Conservation (phyloP, 169 alveolate species). For the Eimeria nieschulzi region DNA sequence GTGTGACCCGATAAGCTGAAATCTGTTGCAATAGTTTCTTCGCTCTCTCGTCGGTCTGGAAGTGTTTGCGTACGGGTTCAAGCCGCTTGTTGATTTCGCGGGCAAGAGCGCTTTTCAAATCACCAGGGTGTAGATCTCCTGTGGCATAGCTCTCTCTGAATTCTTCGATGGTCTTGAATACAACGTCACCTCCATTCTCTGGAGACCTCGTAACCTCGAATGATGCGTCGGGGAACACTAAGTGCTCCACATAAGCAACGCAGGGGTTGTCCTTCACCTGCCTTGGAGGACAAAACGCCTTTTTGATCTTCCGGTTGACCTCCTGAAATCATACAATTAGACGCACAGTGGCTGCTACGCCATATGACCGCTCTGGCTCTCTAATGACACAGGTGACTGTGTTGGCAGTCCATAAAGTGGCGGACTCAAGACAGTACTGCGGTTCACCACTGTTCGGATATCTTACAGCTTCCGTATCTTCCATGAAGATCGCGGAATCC, state of each 20-base stretch:
- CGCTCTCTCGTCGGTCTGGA: slow-evolving; percentile 86
- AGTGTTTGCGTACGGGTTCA: slow-evolving; percentile 97
- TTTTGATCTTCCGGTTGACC: slow-evolving; percentile 94
- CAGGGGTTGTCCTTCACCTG: slow-evolving; percentile 95
- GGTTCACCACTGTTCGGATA: too few species aligned
- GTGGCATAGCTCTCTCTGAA: slow-evolving; percentile 89
- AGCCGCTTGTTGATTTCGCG: slow-evolving; percentile 91
- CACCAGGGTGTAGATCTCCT: slow-evolving; percentile 96
- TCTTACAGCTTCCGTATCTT: slow-evolving; percentile 91
- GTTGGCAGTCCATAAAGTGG: too few species aligned
- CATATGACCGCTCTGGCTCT: not conserved
- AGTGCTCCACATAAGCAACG: slow-evolving; percentile 92
- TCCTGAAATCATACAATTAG: slow-evolving; percentile 76
- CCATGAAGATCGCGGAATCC: slow-evolving; percentile 98
- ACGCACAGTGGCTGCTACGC: not conserved
- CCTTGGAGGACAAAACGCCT: slow-evolving; percentile 96
- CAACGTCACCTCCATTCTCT: slow-evolving; percentile 84
- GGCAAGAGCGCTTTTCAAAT: slow-evolving; percentile 93
- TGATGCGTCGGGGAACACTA: slow-evolving; percentile 83
- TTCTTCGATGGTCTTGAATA: slow-evolving; percentile 88
- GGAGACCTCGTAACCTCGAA: slow-evolving; percentile 47
- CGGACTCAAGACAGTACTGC: not conserved
- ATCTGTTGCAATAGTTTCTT: slow-evolving; percentile 89
- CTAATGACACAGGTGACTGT: not conserved
- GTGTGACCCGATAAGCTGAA: slow-evolving; percentile 84